These are phyloP conservation scores for Diplodia intermedia DNA, from an alignment of 2,329 filamentous ascomycete genomes.

Conservation along the genomic window DNA sequence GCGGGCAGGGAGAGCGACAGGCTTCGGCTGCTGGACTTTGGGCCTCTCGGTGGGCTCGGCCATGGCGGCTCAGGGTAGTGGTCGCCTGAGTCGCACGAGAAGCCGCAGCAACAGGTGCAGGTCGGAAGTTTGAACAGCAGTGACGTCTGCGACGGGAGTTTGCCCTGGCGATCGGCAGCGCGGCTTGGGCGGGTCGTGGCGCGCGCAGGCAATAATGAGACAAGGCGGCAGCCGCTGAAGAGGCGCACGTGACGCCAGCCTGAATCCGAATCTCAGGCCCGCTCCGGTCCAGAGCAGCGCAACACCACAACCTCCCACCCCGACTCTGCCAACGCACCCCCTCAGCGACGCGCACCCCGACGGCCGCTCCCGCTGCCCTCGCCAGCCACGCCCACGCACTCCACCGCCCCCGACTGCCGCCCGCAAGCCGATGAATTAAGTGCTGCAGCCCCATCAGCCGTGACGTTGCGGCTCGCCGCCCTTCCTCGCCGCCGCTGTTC, in stretches of 20 bases:
- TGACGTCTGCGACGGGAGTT: background rate
- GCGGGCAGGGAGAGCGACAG: slow-evolving; percentile 77
- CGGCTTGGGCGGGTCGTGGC: background rate
- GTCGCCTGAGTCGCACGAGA: background rate
- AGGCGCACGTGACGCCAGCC: background rate
- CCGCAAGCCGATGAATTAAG: slow-evolving; percentile 23
- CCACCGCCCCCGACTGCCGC: slow-evolving; percentile 11
- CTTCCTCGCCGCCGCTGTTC: slow-evolving; percentile 21
- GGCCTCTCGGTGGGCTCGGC: slow-evolving; percentile 19
- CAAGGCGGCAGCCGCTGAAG: background rate
- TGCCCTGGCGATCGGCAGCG: slow-evolving; percentile 9
- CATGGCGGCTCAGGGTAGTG: slow-evolving; percentile 17
- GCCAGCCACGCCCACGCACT: background rate
- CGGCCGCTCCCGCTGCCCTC: background rate
- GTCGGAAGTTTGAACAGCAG: background rate
- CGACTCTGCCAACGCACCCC: slow-evolving; percentile 27
- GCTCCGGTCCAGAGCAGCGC: slow-evolving; percentile 5
- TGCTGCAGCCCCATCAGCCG: slow-evolving; percentile 32
- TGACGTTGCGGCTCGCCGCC: slow-evolving; percentile 34
- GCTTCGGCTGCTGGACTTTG: slow-evolving; percentile 82
- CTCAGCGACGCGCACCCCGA: slow-evolving; percentile 14
- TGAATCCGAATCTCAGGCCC: background rate
- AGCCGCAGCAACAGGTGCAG: no score
- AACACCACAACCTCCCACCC: slow-evolving; percentile 25
- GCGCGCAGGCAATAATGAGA: background rate